Evolutionary conservation across 2,329 filamentous ascomycete species (phyloP).

Genomic region (Pseudomassariella vexata): DNA sequence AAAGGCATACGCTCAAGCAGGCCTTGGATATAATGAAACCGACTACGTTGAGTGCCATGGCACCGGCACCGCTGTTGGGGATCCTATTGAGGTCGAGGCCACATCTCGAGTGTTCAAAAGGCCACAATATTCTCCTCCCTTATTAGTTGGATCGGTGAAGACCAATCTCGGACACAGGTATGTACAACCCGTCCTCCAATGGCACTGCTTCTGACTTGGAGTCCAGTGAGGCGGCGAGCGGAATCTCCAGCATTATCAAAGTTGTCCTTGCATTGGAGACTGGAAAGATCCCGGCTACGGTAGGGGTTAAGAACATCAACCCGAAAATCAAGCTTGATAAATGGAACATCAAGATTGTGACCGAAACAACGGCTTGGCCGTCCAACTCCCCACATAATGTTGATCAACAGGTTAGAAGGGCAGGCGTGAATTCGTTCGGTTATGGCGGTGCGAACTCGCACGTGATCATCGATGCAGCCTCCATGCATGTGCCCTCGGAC

Average conservation of each 20-base stretch:
- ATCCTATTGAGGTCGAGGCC: conserved; percentile 31
- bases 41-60: conserved; percentile 17
- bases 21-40: conserved; percentile 11
- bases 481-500: not conserved
- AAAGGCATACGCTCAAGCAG: conserved; percentile 13
- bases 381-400: too few species aligned
- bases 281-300: conserved; percentile 19
- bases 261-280: conserved; percentile 16
- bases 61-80: conserved; percentile 33
- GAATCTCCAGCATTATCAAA: conserved; percentile 16
- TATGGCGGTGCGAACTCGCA: conserved; percentile 6
- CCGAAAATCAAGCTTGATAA: conserved; percentile 9
- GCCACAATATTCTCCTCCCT: conserved; percentile 10
- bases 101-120: conserved; percentile 12
- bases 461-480: conserved; percentile 4
- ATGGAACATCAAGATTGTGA: not conserved
- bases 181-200: too few species aligned
- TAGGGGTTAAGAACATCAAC: conserved; percentile 9
- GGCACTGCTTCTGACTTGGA: too few species aligned
- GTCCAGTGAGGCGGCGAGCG: conserved; percentile 20
- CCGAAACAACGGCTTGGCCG: conserved; percentile 1
- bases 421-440: conserved; percentile 5
- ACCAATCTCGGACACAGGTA: conserved; percentile 18
- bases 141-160: conserved; percentile 13
- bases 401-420: not conserved